A percentile compares a stretch with the other conserved stretches of the same genome.
Conservation (phyloP, 2,329 filamentous ascomycete species). For the Neofusicoccum umdonicola region DNA sequence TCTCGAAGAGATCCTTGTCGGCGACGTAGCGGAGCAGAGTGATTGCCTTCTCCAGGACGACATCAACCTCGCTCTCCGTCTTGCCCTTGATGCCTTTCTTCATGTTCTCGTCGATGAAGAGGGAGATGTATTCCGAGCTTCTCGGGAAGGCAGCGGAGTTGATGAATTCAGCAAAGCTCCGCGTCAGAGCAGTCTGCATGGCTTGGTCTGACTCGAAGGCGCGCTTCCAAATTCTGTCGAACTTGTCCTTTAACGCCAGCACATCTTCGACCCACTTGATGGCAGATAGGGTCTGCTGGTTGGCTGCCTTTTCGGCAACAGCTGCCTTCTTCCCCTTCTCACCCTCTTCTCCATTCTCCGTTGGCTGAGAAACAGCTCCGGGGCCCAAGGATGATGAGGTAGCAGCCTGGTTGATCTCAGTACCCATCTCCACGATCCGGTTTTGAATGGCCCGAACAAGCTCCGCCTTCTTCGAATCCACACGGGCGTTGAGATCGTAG, state of each 20-base stretch:
- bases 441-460: conserved; percentile 69
- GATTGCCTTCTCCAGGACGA: conserved; percentile 84
- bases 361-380: conserved; percentile 36
- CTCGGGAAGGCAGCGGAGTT: conserved; percentile 70
- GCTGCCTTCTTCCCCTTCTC: conserved; percentile 50
- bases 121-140: conserved; percentile 86
- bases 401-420: conserved; percentile 73
- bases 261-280: conserved; percentile 96
- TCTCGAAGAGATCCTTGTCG: conserved; percentile 92
- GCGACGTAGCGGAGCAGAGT: conserved; percentile 81
- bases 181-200: conserved; percentile 77
- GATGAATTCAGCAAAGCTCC: conserved; percentile 90
- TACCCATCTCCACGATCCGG: conserved; percentile 75
- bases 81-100: conserved; percentile 93
- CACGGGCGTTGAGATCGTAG: conserved; percentile 73
- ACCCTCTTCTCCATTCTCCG: conserved; percentile 43
- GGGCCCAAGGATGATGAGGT: neutral
- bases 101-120: conserved; percentile 95
- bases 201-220: conserved; percentile 75
- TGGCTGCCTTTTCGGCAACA: conserved; percentile 52
- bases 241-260: conserved; percentile 80
- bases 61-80: conserved; percentile 82
- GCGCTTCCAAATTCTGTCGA: conserved; percentile 71
- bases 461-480: conserved; percentile 70
- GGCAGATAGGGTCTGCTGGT: conserved; percentile 80